Conservation (phyloP, 2,329 filamentous ascomycete species). For the Apiospora malaysiana region DNA sequence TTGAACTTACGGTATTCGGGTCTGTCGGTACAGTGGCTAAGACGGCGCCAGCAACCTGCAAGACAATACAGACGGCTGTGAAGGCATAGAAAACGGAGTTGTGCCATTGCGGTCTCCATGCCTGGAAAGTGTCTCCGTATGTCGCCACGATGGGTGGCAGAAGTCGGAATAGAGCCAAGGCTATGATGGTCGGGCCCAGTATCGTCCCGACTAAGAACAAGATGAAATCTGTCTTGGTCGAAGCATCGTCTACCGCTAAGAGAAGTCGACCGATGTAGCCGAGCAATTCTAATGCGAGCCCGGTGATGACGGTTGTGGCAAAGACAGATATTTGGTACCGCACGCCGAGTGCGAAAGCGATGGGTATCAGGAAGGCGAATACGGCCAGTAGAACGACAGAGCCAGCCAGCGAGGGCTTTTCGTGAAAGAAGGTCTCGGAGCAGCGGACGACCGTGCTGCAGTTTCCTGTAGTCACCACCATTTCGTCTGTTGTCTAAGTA, state of each 20-base stretch:
- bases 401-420: conserved; percentile 44
- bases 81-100: conserved; percentile 34
- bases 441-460: conserved; percentile 14
- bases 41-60: conserved; percentile 49
- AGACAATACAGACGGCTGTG: conserved; percentile 32
- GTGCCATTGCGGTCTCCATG: conserved; percentile 42
- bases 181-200: conserved; percentile 53
- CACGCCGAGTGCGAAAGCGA: conserved; percentile 45
- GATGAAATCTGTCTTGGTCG: conserved; percentile 45
- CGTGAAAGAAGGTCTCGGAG: conserved; percentile 32
- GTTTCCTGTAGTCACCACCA: conserved; percentile 18
- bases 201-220: conserved; percentile 54
- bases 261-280: conserved; percentile 55
- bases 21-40: conserved; percentile 45
- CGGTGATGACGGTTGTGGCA: conserved; percentile 46
- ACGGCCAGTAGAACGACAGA: conserved; percentile 48
- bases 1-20: conserved; percentile 42
- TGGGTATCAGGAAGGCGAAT: conserved; percentile 48
- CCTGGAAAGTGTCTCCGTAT: conserved; percentile 51
- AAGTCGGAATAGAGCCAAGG: conserved; percentile 49
- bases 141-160: conserved; percentile 53
- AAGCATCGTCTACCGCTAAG: conserved; percentile 40
- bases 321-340: conserved; percentile 49
- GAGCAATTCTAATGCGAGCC: conserved; percentile 50
- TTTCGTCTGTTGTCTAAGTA: background rate